A percentile compares a stretch with the other conserved stretches of the same genome.
Evolutionary conservation across 2,329 filamentous ascomycete genomes (phyloP).

Genomic region (Botrytis byssoidea): DNA sequence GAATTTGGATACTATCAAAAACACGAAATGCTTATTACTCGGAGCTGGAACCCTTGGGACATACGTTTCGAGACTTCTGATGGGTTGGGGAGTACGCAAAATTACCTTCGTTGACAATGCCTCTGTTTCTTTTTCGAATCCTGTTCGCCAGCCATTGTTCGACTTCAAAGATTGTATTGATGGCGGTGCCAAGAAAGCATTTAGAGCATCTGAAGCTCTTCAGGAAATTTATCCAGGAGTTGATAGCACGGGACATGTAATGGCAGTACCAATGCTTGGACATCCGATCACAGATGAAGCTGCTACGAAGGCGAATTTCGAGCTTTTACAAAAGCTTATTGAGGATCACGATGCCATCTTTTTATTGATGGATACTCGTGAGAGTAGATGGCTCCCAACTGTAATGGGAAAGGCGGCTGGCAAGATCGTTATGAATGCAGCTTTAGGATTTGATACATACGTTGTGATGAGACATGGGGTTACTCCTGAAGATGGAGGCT

Average conservation of each 20-base stretch:
- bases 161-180: conserved; percentile 83
- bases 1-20: conserved; percentile 83
- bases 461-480: conserved; percentile 96
- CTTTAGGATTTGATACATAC: conserved; percentile 92
- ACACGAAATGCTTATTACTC: conserved; percentile 83
- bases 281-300: conserved; percentile 77
- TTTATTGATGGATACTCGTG: conserved; percentile 93
- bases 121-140: conserved; percentile 91
- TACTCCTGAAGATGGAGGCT: conserved; percentile 53
- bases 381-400: conserved; percentile 92
- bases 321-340: conserved; percentile 71
- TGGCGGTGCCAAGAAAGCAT: conserved; percentile 81
- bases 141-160: conserved; percentile 91
- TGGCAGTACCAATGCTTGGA: conserved; percentile 93
- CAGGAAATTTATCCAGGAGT: conserved; percentile 89
- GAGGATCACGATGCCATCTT: conserved; percentile 89
- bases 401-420: conserved; percentile 90
- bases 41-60: conserved; percentile 91
- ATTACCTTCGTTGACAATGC: conserved; percentile 97
- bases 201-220: conserved; percentile 74
- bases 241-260: conserved; percentile 72
- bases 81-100: conserved; percentile 94
- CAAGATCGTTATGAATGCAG: conserved; percentile 96
- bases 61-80: conserved; percentile 86
- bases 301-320: conserved; percentile 70